These are phyloP conservation scores for Starmerella floricola DNA, from an alignment of 805 yeast genomes.

Conservation along the genomic window DNA sequence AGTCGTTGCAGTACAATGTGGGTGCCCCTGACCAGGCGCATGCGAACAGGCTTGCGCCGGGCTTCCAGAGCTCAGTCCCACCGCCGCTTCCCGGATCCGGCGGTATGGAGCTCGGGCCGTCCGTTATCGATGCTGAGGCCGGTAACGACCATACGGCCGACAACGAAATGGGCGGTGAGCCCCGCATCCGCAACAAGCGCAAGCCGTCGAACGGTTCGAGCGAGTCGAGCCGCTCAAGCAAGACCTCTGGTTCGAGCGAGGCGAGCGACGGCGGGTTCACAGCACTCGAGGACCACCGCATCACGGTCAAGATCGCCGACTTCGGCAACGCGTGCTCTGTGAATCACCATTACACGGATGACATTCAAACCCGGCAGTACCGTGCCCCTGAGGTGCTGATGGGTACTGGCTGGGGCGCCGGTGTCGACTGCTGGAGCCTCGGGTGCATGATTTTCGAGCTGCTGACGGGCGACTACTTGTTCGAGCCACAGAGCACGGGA, in stretches of 20 bases:
- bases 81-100: too few relatives aligned
- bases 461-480: slow-evolving; percentile 84
- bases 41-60: too few relatives aligned
- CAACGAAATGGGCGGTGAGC: too few relatives aligned
- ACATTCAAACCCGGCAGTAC: slow-evolving; percentile 85
- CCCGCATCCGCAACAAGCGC: too few relatives aligned
- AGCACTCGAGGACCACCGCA: slow-evolving; percentile 32
- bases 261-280: slow-evolving; percentile 8
- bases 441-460: slow-evolving; percentile 87
- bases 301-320: slow-evolving; percentile 82
- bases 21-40: too few relatives aligned
- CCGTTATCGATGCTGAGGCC: too few relatives aligned
- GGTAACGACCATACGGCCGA: too few relatives aligned
- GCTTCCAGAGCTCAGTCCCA: too few relatives aligned
- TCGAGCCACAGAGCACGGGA: slow-evolving; percentile 57
- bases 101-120: too few relatives aligned
- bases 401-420: slow-evolving; percentile 86
- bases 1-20: too few relatives aligned
- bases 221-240: too few relatives aligned
- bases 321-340: slow-evolving; percentile 84
- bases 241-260: not conserved
- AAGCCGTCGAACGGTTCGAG: too few relatives aligned
- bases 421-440: slow-evolving; percentile 91
- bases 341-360: slow-evolving; percentile 69
- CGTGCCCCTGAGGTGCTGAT: slow-evolving; percentile 78